Conservation (phyloP, 495 filamentous ascomycete species). For the Penicillium riverlandense region DNA sequence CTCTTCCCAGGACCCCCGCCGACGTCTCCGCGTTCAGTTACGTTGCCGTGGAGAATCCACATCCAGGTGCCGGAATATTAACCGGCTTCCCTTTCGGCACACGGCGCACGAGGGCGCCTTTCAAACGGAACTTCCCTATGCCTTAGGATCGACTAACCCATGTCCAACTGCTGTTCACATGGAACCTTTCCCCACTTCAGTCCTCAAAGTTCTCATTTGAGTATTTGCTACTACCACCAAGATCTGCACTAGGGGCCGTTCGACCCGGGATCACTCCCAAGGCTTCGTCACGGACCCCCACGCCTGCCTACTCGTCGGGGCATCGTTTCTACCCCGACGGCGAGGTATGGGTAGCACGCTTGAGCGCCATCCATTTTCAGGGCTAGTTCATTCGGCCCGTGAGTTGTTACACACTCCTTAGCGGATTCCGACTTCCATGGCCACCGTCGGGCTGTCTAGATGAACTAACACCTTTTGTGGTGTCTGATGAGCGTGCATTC, state of each 20-base stretch:
- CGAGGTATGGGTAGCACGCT: slow-evolving; percentile 60
- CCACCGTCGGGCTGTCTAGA: slow-evolving; percentile 57
- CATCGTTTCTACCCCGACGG: slow-evolving; percentile 54
- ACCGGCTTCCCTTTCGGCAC: slow-evolving; percentile 62
- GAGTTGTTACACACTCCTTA: slow-evolving; percentile 58
- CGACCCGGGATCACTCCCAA: slow-evolving; percentile 58
- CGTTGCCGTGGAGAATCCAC: slow-evolving; percentile 58
- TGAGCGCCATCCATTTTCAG: slow-evolving; percentile 61
- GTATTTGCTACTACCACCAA: slow-evolving; percentile 72
- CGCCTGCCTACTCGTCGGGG: slow-evolving; percentile 48
- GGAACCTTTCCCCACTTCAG: slow-evolving; percentile 67
- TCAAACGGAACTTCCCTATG: slow-evolving; percentile 60
- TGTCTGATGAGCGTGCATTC: slow-evolving; percentile 66
- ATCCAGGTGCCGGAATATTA: slow-evolving; percentile 64
- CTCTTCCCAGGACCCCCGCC: slow-evolving; percentile 52
- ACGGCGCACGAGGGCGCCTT: slow-evolving; percentile 52
- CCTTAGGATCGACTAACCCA: slow-evolving; percentile 63
- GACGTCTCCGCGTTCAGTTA: slow-evolving; percentile 55
- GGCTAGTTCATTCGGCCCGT: slow-evolving; percentile 57
- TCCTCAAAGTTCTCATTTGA: slow-evolving; percentile 69
- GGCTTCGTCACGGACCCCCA: slow-evolving; percentile 53
- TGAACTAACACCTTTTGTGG: slow-evolving; percentile 60
- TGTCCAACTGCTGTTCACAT: slow-evolving; percentile 65
- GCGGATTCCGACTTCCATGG: slow-evolving; percentile 60
- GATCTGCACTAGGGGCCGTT: slow-evolving; percentile 66